phyloP scores from a whole-genome alignment of 2,329 filamentous ascomycete species.

The Aspergillus persii region DNA sequence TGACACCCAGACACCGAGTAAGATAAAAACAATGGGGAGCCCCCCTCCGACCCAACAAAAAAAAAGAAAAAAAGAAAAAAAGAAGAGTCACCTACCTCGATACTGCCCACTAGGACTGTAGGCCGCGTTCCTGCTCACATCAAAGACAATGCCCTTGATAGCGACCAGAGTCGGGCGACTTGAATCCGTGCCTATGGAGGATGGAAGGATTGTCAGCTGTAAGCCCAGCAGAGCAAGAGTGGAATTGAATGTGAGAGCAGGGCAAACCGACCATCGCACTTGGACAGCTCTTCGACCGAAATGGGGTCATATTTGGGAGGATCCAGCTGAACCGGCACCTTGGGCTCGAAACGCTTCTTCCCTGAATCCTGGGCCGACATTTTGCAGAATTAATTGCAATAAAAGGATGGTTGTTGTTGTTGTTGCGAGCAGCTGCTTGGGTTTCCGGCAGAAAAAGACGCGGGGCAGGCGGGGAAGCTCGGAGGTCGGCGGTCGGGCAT shows the following conservation, averaged over 20 bases:
- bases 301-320: conserved; percentile 88
- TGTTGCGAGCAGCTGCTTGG: background rate
- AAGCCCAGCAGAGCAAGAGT: background rate
- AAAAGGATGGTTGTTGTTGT: background rate
- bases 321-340: conserved; percentile 56
- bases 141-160: conserved; percentile 87
- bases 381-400: conserved; percentile 3
- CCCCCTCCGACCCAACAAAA: background rate
- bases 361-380: conserved; percentile 32
- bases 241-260: conserved; percentile 28
- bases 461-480: conserved; percentile 25
- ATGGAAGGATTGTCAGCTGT: background rate
- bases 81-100: conserved; percentile 59
- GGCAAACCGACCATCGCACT: conserved; percentile 68
- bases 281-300: conserved; percentile 71
- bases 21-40: too few relatives aligned
- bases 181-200: conserved; percentile 35
- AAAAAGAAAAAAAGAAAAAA: background rate
- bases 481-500: conserved; percentile 7
- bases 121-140: conserved; percentile 84
- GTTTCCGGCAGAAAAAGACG: conserved; percentile 10
- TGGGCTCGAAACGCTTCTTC: conserved; percentile 41
- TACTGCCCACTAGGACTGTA: conserved; percentile 84
- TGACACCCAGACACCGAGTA: too few relatives aligned
- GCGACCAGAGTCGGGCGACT: conserved; percentile 58